A percentile compares a stretch with the other conserved stretches of the same genome.
These are phyloP conservation scores for Pulveroboletus ravenelii DNA, from an alignment of 768 basidiomycete species.

Conservation along the genomic window DNA sequence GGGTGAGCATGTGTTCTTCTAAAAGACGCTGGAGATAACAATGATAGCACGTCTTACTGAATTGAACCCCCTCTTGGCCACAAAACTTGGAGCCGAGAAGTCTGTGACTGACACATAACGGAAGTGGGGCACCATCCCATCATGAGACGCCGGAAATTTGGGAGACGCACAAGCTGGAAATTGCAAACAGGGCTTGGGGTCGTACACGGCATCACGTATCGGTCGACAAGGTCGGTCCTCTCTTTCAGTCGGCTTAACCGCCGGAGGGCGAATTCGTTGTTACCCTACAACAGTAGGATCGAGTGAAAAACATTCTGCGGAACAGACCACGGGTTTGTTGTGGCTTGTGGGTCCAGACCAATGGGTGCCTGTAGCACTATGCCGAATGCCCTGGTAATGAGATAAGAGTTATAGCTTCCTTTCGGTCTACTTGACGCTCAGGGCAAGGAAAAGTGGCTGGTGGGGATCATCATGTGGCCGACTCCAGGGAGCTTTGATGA, in stretches of 20 bases:
- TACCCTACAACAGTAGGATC: not conserved
- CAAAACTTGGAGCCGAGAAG: not conserved
- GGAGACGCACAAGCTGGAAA: not conserved
- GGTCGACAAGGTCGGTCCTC: too few species aligned
- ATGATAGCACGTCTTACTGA: not conserved
- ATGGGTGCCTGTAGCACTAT: too few species aligned
- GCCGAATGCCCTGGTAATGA: too few species aligned
- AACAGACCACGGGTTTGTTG: not conserved
- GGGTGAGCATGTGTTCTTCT: not conserved
- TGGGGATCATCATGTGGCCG: too few species aligned
- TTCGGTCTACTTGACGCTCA: too few species aligned
- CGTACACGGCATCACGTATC: not conserved
- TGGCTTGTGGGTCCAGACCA: too few species aligned
- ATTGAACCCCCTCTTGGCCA: not conserved
- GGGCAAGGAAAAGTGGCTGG: too few species aligned
- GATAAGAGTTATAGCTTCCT: too few species aligned
- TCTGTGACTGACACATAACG: not conserved
- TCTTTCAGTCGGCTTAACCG: not conserved
- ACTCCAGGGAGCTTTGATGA: too few species aligned
- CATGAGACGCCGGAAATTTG: not conserved
- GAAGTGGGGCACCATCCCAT: not conserved
- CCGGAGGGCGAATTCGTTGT: too few species aligned
- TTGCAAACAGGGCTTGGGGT: not conserved
- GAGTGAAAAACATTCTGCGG: not conserved
- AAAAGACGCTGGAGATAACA: conserved; percentile 13